Evolutionary conservation across 768 basidiomycete species (phyloP), one percentile per base, ranked within the genome.

Genomic region (Lentinula aciculospora): DNA sequence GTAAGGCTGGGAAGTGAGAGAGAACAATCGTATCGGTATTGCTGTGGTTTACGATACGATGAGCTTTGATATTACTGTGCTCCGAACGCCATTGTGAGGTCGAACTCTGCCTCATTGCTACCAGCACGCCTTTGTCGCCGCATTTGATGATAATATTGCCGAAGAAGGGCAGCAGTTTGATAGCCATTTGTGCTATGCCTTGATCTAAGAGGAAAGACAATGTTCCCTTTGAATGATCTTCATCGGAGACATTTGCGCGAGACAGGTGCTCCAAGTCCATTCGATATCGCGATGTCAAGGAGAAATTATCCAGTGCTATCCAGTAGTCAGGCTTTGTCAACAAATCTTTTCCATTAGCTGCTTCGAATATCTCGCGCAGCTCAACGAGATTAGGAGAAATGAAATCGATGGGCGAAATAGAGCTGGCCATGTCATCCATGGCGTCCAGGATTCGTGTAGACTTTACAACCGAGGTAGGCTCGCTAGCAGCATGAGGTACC

Each of bases 401-500:
- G 63, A 85, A 92, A 2, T 85, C 74, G 46, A 97, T 73, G 2
- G 85, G 81, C 3, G 84, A 66, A 45, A 62, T 56, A 17, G 58
- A 58, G 59, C 55, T 58, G 44, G 66, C 66, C 46, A 75, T 61
- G 6, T 72, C 73, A 3, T 72, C 67, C 50, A 89, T 69, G 0
- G 90, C 84, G 0, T 84, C 79, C 4, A 97, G 66, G 58, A 98
- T 84, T 2, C 77, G 73, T 1, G 76, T 74, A 0, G 90, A 86
- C 72, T 98, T 98, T 45, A 79, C 72, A n/a, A 88, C 78, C 0
- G 94, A 97, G 1, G 97, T 98, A 1, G 97, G 96, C 70, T 99
- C 97, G 68, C 90, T 92, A 34, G 61, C n/a, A 59, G 53, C 49
- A 34, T 63, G 34, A 59, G 65, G 62, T 59, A 50, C 44, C 47